Evolutionary conservation across 116 monocot species (phyloP).

Genomic region (Cymodocea nodosa): DNA sequence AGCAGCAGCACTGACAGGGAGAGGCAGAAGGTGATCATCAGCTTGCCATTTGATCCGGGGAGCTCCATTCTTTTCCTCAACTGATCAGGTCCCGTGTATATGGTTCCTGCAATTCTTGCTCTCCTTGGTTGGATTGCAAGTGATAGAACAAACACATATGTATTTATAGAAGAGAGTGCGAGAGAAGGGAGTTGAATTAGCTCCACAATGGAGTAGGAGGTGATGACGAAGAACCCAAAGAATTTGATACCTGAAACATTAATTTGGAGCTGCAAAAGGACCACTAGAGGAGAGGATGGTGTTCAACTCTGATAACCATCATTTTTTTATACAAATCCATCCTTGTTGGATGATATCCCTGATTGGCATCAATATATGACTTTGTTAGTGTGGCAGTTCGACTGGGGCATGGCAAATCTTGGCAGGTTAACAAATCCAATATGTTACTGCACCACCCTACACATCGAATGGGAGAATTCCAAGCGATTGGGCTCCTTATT

Average conservation of each 20-base stretch:
- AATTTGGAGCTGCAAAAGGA: not conserved
- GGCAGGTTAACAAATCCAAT: not conserved
- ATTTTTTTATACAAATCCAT: not conserved
- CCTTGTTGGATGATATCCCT: not conserved
- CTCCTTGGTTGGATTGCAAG: not conserved
- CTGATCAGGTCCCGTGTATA: too few relatives aligned
- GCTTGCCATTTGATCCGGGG: not conserved
- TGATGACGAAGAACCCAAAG: not conserved
- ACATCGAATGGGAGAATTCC: too few relatives aligned
- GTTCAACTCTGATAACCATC: not conserved
- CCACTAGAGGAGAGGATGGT: not conserved
- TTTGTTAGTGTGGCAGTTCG: not conserved
- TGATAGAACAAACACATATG: not conserved
- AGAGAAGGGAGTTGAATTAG: too few relatives aligned
- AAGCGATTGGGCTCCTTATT: too few relatives aligned
- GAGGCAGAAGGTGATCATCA: not conserved
- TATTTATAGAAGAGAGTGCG: not conserved
- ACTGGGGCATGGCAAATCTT: not conserved
- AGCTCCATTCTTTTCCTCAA: not conserved
- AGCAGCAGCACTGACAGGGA: not conserved
- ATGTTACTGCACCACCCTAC: too few relatives aligned
- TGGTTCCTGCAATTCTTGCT: too few relatives aligned
- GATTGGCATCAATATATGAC: not conserved
- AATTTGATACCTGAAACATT: not conserved
- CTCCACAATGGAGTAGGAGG: not conserved